A percentile compares a stretch with the other conserved stretches of the same genome.
Evolutionary conservation across 495 filamentous ascomycete species (phyloP).

Genomic region (Aspergillus avenaceus): DNA sequence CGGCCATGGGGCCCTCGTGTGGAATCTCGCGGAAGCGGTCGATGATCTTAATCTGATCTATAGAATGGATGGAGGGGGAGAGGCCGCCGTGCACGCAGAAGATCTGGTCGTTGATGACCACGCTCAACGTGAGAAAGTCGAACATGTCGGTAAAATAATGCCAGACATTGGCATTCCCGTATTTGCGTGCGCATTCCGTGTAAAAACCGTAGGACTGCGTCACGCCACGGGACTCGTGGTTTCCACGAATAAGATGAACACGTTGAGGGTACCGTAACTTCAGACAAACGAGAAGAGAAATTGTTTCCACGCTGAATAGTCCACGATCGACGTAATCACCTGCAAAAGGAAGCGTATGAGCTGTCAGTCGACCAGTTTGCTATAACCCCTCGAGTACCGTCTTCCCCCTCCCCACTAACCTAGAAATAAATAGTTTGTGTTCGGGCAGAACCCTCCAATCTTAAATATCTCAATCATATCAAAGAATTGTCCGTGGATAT

Average conservation of each 20-base stretch:
- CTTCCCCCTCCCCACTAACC: constrained; percentile 61
- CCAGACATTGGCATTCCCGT: constrained; percentile 97
- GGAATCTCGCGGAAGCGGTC: constrained; percentile 98
- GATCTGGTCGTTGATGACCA: constrained; percentile 97
- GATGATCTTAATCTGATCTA: constrained; percentile 99
- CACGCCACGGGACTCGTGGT: constrained; percentile 95
- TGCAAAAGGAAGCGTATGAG: constrained; percentile 21
- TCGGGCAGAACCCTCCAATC: constrained; percentile 92
- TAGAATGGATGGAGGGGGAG: constrained; percentile 93
- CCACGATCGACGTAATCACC: constrained; percentile 97
- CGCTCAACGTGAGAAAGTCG: constrained; percentile 91
- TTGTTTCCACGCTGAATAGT: constrained; percentile 95
- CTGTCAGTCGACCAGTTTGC: not conserved
- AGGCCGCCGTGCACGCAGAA: constrained; percentile 98
- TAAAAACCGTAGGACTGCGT: constrained; percentile 99
- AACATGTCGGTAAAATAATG: constrained; percentile 99
- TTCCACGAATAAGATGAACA: constrained; percentile 90
- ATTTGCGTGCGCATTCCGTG: constrained; percentile 95
- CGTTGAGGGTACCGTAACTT: constrained; percentile 90
- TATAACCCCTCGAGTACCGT: too few relatives aligned
- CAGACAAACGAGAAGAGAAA: constrained; percentile 89
- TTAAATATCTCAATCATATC: constrained; percentile 99
- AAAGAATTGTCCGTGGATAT: constrained; percentile 98
- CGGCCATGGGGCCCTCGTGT: constrained; percentile 98
- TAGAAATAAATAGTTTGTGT: constrained; percentile 97